Base-by-base conservation (phyloP, 768 basidiomycete species). In the Trametes cinnabarina region DNA sequence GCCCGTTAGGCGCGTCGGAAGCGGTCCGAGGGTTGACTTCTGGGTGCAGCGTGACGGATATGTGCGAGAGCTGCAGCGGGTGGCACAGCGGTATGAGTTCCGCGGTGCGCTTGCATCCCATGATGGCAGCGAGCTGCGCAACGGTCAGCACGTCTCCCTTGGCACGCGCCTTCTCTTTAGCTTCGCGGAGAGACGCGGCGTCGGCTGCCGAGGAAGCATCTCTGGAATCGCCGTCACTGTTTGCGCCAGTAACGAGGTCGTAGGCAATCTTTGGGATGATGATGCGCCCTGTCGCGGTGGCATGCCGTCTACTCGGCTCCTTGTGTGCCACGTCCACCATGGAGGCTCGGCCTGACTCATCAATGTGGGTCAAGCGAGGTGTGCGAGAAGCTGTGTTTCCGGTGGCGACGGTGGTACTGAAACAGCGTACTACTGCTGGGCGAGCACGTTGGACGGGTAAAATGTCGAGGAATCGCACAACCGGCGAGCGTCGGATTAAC, bases 71-170 rank as follows among this genome's bases (percentile, higher is more conserved):
- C 19, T 79, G 70, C n/a, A 96, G 76, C 2, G 92, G 87, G 71
- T 96, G 93, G 66, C 93, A 96, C 15, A 96, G 77, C 10, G 93
- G 93, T 51, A 96, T 94, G 43, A 95, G 78, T 35, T 85, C 83
- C 23, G 89, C 77, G 1, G 93, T 95, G 60, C 83, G 84, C 70
- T 96, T 96, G 56, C 87, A 83, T 10, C 82, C 93, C 86, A 92
- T 92, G 68, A 94, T 90, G 17, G 83, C 93, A 7, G 93, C 92
- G 22, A 96, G 75, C 65, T 94, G 90, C 22, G 89, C 89, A 17
- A 90, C 82, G 14, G 84, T 85, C 35, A 92, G 75, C 8, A 82
- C 81, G 66, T 90, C 83, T 11, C 90, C 90, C 69, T 92, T 92
- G 37, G 73, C 68, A 37, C 76, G 73, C 4, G 80, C 78, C 69